phyloP scores from a whole-genome alignment of 2,329 filamentous ascomycete species.

The Exophiala alcalophila region DNA sequence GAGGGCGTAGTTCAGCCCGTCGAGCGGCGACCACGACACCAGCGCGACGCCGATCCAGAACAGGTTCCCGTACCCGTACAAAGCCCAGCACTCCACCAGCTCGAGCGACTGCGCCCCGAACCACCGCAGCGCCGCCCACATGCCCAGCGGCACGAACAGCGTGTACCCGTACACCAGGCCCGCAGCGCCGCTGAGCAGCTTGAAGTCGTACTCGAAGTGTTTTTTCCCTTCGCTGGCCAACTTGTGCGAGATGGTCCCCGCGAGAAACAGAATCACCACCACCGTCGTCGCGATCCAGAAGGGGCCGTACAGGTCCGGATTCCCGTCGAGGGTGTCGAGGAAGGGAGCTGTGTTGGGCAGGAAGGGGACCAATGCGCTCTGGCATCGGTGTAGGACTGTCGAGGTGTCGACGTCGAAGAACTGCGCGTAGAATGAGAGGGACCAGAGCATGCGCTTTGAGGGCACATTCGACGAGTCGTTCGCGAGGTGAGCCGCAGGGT shows the following conservation, averaged over 20 bases:
- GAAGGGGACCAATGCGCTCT: conserved; percentile 78
- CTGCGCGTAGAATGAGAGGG: conserved; percentile 87
- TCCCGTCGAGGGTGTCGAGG: conserved; percentile 93
- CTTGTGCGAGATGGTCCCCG: conserved; percentile 92
- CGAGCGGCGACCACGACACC: conserved; percentile 83
- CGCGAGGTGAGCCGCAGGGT: conserved; percentile 50
- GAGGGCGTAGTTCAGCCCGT: conserved; percentile 88
- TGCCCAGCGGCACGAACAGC: conserved; percentile 72
- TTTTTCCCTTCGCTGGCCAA: conserved; percentile 51
- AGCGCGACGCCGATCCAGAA: conserved; percentile 95
- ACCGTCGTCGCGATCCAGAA: conserved; percentile 99
- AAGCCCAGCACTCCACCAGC: conserved; percentile 87
- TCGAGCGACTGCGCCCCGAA: conserved; percentile 93
- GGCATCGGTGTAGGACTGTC: conserved; percentile 82
- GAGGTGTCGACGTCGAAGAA: conserved; percentile 98
- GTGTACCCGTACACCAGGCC: conserved; percentile 96
- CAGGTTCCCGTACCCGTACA: conserved; percentile 95
- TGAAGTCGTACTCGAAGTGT: conserved; percentile 54
- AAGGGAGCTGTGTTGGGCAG: conserved; percentile 85
- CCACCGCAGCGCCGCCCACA: conserved; percentile 89
- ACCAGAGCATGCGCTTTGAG: conserved; percentile 88
- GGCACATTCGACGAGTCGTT: conserved; percentile 45
- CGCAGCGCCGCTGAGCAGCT: conserved; percentile 80
- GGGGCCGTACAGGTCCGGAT: conserved; percentile 92
- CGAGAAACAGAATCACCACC: conserved; percentile 89